These are phyloP conservation scores for Coemansia erecta DNA, from an alignment of 192 early-diverging fungal species.

Conservation along the genomic window DNA sequence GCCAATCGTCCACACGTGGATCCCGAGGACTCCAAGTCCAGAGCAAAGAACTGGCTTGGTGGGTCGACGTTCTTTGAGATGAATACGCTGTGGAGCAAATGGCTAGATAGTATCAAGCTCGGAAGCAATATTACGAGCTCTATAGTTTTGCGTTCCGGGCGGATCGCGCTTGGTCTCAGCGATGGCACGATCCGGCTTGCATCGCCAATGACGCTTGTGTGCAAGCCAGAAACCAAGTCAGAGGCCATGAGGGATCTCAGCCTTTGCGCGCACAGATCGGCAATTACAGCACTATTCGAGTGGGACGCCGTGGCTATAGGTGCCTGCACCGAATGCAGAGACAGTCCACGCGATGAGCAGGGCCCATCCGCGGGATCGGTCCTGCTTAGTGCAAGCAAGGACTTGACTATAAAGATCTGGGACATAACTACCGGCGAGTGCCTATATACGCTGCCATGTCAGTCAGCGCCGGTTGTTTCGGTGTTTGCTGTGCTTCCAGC, in stretches of 20 bases:
- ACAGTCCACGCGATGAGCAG: slow-evolving; percentile 1
- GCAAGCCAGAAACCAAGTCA: not conserved
- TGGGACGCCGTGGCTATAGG: slow-evolving; percentile 10
- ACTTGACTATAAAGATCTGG: slow-evolving; percentile 47
- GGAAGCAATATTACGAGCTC: slow-evolving; percentile 19
- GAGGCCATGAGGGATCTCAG: not conserved
- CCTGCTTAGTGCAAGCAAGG: slow-evolving; percentile 48
- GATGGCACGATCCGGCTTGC: slow-evolving; percentile 23
- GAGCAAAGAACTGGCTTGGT: slow-evolving; percentile 37
- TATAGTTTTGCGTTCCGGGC: slow-evolving; percentile 13
- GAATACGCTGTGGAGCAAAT: slow-evolving; percentile 25
- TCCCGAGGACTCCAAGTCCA: slow-evolving; percentile 11
- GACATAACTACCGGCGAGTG: slow-evolving; percentile 17
- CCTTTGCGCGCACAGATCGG: slow-evolving; percentile 27
- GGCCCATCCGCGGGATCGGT: slow-evolving; percentile 5
- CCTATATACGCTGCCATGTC: slow-evolving; percentile 27
- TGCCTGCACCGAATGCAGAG: not conserved
- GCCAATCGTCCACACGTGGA: slow-evolving; percentile 38
- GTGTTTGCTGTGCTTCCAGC: slow-evolving; percentile 13
- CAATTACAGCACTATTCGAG: slow-evolving; percentile 34
- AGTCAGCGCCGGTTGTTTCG: slow-evolving; percentile 35
- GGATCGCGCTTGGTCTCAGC: slow-evolving; percentile 24
- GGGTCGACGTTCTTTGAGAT: slow-evolving; percentile 19
- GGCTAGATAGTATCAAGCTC: slow-evolving; percentile 16
- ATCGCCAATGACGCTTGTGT: slow-evolving; percentile 21